A percentile compares a stretch with the other conserved stretches of the same genome.
Evolutionary conservation across 306 rosid genomes (phyloP).

Genomic region (Spatholobus suberectus): DNA sequence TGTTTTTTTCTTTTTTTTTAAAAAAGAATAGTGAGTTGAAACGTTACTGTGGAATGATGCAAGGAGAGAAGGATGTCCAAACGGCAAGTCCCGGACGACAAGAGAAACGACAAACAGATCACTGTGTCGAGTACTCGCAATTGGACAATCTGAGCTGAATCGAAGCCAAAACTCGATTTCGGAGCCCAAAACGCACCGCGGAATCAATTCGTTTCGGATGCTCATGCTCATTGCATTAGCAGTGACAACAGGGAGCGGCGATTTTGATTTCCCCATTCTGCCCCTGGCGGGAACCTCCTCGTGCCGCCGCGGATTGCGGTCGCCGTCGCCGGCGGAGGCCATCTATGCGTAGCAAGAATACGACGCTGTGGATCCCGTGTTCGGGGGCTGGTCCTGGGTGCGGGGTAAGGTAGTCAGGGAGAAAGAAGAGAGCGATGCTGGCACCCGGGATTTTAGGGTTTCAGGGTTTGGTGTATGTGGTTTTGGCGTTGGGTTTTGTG

Average conservation of each 20-base stretch:
- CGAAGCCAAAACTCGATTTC: constrained; percentile 17
- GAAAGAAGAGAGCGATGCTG: constrained; percentile 33
- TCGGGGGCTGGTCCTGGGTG: constrained; percentile 56
- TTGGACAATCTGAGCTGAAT: constrained; percentile 19
- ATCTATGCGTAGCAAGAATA: constrained; percentile 47
- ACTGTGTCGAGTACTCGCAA: constrained; percentile 39
- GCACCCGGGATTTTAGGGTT: constrained; percentile 66
- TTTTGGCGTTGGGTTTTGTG: constrained; percentile 44
- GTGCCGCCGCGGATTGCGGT: background rate
- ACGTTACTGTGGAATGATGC: constrained; percentile 35
- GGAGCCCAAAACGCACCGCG: background rate
- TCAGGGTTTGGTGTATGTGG: constrained; percentile 44
- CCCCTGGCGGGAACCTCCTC: constrained; percentile 17
- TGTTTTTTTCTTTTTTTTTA: no score
- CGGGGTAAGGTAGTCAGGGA: constrained; percentile 48
- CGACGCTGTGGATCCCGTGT: constrained; percentile 58
- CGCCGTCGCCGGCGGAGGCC: background rate
- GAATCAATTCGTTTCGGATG: background rate
- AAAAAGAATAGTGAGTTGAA: background rate
- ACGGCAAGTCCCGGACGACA: constrained; percentile 38
- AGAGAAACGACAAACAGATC: constrained; percentile 51
- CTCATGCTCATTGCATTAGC: background rate
- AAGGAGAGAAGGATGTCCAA: constrained; percentile 31
- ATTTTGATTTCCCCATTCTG: constrained; percentile 24
- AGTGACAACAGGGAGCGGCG: constrained; percentile 1